phyloP scores from a whole-genome alignment of 768 basidiomycete genomes.

The Pholiota molesta region DNA sequence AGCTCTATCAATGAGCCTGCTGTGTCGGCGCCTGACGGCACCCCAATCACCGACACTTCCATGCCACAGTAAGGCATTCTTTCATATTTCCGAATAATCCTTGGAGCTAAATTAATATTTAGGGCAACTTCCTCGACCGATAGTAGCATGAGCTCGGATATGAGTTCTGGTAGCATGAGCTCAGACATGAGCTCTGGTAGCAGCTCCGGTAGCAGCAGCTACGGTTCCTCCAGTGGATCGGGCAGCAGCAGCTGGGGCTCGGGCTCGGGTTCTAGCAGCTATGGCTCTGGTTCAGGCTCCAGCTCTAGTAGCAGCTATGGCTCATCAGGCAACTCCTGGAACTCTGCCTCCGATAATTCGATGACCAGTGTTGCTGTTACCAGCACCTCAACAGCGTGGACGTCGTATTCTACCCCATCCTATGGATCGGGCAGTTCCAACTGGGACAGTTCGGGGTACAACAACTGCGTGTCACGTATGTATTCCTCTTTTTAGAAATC shows the following conservation, averaged over 20 bases:
- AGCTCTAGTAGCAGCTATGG: conserved; percentile 23
- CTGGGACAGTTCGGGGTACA: conserved; percentile 62
- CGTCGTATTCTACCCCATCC: conserved; percentile 42
- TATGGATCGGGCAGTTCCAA: conserved; percentile 67
- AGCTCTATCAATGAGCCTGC: conserved; percentile 40
- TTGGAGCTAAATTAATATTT: not conserved
- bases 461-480: conserved; percentile 73
- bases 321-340: conserved; percentile 4
- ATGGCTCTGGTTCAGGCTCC: conserved; percentile 26
- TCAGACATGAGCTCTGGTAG: conserved; percentile 6
- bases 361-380: conserved; percentile 15
- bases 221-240: conserved; percentile 13
- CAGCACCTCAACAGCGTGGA: conserved; percentile 18
- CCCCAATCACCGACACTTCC: conserved; percentile 42
- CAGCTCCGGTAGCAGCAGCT: conserved; percentile 18
- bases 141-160: conserved; percentile 4
- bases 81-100: not conserved
- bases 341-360: conserved; percentile 6
- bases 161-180: conserved; percentile 8
- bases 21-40: conserved; percentile 52
- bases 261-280: conserved; percentile 19
- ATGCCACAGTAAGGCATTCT: conserved; percentile 36
- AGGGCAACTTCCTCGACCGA: conserved; percentile 1
- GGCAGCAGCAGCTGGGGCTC: conserved; percentile 17
- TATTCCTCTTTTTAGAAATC: conserved; percentile 13